Evolutionary conservation across 2,329 filamentous ascomycete genomes (phyloP), one percentile per base, ranked within the genome.

Genomic region (Arthroderma sp.): DNA sequence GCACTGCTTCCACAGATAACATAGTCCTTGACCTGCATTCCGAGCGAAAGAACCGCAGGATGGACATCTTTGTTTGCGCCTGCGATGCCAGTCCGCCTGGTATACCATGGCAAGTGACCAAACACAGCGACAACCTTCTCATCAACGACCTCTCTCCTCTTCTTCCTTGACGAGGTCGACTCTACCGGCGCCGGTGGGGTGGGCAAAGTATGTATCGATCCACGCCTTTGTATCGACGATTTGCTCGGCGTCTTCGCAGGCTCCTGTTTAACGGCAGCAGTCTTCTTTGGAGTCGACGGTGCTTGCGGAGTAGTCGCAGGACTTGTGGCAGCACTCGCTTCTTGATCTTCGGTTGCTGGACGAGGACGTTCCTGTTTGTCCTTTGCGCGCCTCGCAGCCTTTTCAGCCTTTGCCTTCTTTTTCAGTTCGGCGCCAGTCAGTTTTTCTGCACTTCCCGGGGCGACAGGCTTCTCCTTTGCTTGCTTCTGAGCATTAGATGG

Each of bases 21-120:
- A 72, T 96, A 97, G 60, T 84, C 85, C 65, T 86, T 87, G 79
- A 97, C 90, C 72, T 96, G 88, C 69, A 97, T 81, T 7, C 91
- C 93, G 51, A 97, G 76, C 0, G 87, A 83, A 62, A 96, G 76
- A 1, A 98, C 84, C 1, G 87, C 84, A 2, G 91, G 90, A 69
- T 97, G 88, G 19, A 97, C 88, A 62, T 86, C 84, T 66, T 85
- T 86, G 13, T 76, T 77, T 19, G 79, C 81, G 28, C 80, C 81
- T 6, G 79, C 78, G 61, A 86, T 76, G 3, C 78, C 80, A 55
- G 79, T 80, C 57, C 77, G 87, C 74, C 81, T 85, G 75, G 80
- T 87, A 77, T 76, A 88, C 70, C 87, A 85, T 66, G 88, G 86
- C 55, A 95, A 72, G 73, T 95, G 90, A 65, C 88, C 87, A 73